phyloP scores from a whole-genome alignment of 495 filamentous ascomycete genomes.

The Aspergillus taichungensis region DNA sequence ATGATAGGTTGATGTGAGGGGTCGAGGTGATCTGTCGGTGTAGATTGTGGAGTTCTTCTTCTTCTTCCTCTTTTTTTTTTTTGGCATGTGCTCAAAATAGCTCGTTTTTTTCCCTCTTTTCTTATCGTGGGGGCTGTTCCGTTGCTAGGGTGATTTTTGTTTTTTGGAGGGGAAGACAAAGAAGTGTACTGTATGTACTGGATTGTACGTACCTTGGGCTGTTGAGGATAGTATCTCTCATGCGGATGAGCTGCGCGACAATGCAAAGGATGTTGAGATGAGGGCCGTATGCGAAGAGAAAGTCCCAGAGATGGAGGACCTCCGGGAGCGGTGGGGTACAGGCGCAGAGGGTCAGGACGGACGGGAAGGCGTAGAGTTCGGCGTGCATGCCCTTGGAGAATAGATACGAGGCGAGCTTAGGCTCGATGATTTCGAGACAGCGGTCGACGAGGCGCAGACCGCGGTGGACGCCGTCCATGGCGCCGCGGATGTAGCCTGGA shows the following conservation, averaged over 20 bases:
- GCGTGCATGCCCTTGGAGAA: conserved; percentile 79
- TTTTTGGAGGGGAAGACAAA: background rate
- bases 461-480: conserved; percentile 95
- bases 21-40: conserved; percentile 1
- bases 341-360: conserved; percentile 87
- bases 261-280: conserved; percentile 96
- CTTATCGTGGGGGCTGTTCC: background rate
- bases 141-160: background rate
- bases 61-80: background rate
- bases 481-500: conserved; percentile 87
- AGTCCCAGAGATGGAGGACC: conserved; percentile 95
- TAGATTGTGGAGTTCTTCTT: background rate
- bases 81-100: background rate
- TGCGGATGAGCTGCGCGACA: conserved; percentile 87
- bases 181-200: background rate
- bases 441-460: conserved; percentile 86
- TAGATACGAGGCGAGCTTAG: conserved; percentile 75
- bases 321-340: conserved; percentile 96
- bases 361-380: conserved; percentile 95
- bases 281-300: conserved; percentile 88
- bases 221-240: conserved; percentile 71
- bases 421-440: conserved; percentile 81
- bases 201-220: conserved; percentile 63
- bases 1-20: conserved; percentile 1
- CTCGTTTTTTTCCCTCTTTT: background rate